Evolutionary conservation across 257 asterid species (phyloP).

Genomic region (Rhazya stricta): DNA sequence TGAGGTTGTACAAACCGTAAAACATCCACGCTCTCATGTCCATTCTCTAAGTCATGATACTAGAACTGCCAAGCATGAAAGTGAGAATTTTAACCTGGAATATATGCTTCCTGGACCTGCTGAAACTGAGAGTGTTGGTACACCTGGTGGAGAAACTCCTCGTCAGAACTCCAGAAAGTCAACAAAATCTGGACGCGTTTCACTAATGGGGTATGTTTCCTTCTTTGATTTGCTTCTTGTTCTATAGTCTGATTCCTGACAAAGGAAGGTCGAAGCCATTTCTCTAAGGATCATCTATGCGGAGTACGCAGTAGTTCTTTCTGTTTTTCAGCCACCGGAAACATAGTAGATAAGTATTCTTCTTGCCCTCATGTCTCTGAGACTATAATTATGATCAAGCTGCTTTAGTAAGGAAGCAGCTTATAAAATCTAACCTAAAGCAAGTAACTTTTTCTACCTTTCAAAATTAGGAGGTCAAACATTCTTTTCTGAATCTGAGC

Average conservation of each 20-base stretch:
- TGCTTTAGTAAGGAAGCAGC: background rate
- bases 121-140: constrained; percentile 34
- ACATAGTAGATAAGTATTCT: background rate
- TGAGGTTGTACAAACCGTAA: constrained; percentile 88
- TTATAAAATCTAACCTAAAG: background rate
- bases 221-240: background rate
- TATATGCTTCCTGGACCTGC: constrained; percentile 73
- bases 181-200: constrained; percentile 54
- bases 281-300: background rate
- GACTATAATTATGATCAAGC: background rate
- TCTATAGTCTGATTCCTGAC: background rate
- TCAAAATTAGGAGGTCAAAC: background rate
- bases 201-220: constrained; percentile 56
- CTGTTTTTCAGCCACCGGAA: background rate
- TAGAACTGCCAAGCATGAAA: constrained; percentile 20
- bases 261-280: background rate
- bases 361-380: background rate
- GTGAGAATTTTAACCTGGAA: constrained; percentile 39
- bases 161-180: constrained; percentile 43
- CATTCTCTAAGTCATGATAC: constrained; percentile 48
- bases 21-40: constrained; percentile 58
- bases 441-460: background rate
- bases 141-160: constrained; percentile 47
- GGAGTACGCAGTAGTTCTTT: background rate
- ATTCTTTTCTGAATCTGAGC: background rate